Base-by-base conservation (phyloP, 257 asterid genomes). In the Asclepias syriaca region DNA sequence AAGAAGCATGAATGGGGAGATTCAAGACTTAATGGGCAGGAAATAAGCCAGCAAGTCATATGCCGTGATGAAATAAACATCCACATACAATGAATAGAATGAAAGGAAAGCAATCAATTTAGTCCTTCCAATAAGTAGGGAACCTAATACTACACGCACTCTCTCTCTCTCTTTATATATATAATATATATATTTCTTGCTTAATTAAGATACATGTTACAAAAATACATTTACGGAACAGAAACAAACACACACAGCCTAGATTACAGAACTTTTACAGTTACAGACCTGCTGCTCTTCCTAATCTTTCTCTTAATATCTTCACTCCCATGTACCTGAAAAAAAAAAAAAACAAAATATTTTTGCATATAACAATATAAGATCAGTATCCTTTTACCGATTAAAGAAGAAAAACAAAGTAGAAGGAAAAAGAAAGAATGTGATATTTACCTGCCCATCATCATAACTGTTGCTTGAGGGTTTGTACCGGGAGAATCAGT, bases 391-490 rank as follows among this genome's bases (percentile, higher is more conserved):
- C 2, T 55, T 50, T n/a, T 55, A 8, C 3, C 1, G 22, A 3
- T 6, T 2, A 12, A 24, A 58, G 32, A 22, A 2, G 4, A 22
- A 58, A 27, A 3, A 13, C 2, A 2, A 48, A 48, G 8, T 5
- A 40, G 46, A 40, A 40, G 46, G 46, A 13, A 59, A 19, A 60
- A 61, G 22, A 45, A 53, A 40, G 50, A 16, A 55, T 24, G 29
- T 29, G 57, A 40, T 69, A 79, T 76, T 86, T 54, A 95, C 99
- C 99, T 72, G 72, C 97, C 98, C 85, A 95, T 72, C 99, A 95
- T 95, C 96, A 95, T 83, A 68, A 92, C 95, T 0, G 99, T 92
- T 65, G 93, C 98, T 77, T 95, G 98, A 85, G 99, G 99, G 81
- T 95, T 95, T 63, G 99, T 92, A 74, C 99, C 99, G 0, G 99